Percentiles rank a stretch among this genome's conserved stretches.
Conservation (phyloP, 306 rosid species). For the Pterocarpus santalinus region DNA sequence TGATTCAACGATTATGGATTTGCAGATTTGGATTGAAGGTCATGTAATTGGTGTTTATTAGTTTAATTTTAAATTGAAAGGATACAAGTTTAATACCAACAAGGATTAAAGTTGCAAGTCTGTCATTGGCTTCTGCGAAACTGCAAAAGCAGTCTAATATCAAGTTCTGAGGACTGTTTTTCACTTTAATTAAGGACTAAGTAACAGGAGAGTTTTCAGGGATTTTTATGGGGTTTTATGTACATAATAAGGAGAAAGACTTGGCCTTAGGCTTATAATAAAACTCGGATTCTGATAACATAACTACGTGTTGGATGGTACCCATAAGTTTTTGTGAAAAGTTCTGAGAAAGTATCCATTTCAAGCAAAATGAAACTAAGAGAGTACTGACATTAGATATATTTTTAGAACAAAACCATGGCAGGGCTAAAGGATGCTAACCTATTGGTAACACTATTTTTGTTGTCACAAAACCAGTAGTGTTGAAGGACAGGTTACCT, state of each 20-base stretch:
- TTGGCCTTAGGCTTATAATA: slow-evolving; percentile 19
- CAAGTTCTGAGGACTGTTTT: not conserved
- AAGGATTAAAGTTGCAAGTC: not conserved
- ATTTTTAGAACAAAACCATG: slow-evolving; percentile 24
- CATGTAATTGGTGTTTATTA: slow-evolving; percentile 13
- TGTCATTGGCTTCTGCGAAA: not conserved
- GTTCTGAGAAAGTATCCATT: not conserved
- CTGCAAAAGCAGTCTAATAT: not conserved
- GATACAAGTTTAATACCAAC: not conserved
- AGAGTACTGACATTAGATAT: slow-evolving; percentile 16
- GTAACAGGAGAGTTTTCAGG: not conserved
- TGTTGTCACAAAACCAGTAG: slow-evolving; percentile 14
- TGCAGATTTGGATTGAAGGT: slow-evolving; percentile 20
- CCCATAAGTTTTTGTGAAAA: slow-evolving; percentile 9
- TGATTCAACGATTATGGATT: slow-evolving; percentile 9
- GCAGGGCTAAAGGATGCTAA: not conserved
- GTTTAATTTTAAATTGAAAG: not conserved
- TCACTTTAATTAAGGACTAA: not conserved
- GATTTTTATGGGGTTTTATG: not conserved
- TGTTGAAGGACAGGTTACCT: slow-evolving; percentile 25
- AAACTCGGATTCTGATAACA: not conserved
- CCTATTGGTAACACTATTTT: not conserved
- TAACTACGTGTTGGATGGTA: not conserved
- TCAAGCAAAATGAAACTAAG: slow-evolving; percentile 13
- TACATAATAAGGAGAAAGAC: slow-evolving; percentile 5